These are phyloP conservation scores for Tetrapisispora arboricola DNA, from an alignment of 805 yeast species.

Conservation along the genomic window DNA sequence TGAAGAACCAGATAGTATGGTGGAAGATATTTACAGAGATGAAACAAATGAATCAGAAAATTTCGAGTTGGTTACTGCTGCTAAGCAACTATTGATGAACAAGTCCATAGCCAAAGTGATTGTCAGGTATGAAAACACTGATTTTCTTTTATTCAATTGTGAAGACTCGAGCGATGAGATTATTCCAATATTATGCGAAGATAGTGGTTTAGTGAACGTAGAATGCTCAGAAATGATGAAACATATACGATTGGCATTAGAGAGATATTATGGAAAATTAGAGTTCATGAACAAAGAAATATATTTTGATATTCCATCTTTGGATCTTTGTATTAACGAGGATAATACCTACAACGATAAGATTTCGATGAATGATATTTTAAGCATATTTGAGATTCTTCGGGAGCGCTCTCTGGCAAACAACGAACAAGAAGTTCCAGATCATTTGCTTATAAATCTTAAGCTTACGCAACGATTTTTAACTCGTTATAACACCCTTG, in stretches of 20 bases:
- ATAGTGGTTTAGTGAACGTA: slow-evolving; percentile 8
- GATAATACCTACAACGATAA: slow-evolving; percentile 27
- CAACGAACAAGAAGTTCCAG: slow-evolving; percentile 16
- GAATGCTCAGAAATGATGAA: slow-evolving; percentile 17
- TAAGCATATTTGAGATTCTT: slow-evolving; percentile 23
- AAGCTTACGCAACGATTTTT: slow-evolving; percentile 24
- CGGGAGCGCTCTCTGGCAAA: slow-evolving; percentile 18
- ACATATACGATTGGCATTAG: slow-evolving; percentile 18
- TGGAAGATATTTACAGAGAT: background rate
- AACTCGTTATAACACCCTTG: slow-evolving; percentile 26
- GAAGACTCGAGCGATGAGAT: slow-evolving; percentile 6
- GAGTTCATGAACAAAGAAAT: slow-evolving; percentile 23
- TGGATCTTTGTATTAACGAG: slow-evolving; percentile 25
- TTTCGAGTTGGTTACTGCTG: slow-evolving; percentile 11
- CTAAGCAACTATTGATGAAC: slow-evolving; percentile 12
- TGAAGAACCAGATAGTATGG: background rate
- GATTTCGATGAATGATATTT: slow-evolving; percentile 23
- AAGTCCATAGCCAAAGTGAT: slow-evolving; percentile 12
- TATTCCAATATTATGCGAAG: slow-evolving; percentile 15
- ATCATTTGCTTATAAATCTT: slow-evolving; percentile 12
- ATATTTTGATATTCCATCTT: slow-evolving; percentile 17
- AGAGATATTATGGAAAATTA: slow-evolving; percentile 15
- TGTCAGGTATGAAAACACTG: slow-evolving; percentile 15
- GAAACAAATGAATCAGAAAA: background rate
- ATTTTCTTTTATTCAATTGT: slow-evolving; percentile 17